phyloP scores from a whole-genome alignment of 768 basidiomycete genomes.

The Phlebiopsis flavidoalba region DNA sequence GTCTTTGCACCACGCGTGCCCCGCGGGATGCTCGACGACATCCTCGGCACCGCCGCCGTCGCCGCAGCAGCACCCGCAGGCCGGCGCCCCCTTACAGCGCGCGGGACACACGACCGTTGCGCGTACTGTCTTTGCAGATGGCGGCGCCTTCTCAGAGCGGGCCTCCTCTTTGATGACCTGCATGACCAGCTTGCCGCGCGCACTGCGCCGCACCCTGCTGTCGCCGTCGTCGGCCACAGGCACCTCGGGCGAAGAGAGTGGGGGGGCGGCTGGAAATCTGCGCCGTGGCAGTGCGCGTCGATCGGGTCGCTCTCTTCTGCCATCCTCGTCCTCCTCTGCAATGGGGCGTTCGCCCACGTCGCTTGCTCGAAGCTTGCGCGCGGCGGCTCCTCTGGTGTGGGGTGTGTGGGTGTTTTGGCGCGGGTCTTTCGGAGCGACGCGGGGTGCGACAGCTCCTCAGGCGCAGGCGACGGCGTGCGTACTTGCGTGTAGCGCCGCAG shows the following conservation, averaged over 20 bases:
- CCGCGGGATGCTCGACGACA: conserved; percentile 1
- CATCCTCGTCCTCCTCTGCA: conserved; percentile 1
- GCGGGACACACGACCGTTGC: conserved; percentile 5
- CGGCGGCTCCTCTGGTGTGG: conserved; percentile 11
- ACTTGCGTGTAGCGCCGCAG: conserved; percentile 22
- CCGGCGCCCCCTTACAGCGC: not conserved
- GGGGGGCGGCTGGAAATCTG: too few relatives aligned
- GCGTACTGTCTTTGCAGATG: not conserved
- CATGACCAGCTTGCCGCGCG: conserved; percentile 17
- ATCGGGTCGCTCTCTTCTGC: conserved; percentile 14
- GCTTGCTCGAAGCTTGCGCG: conserved; percentile 13
- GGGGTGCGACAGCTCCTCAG: not conserved
- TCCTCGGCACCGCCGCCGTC: conserved; percentile 7
- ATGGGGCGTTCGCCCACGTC: conserved; percentile 14
- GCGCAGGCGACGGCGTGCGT: conserved; percentile 15
- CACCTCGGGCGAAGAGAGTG: too few relatives aligned
- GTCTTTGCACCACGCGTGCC: conserved; percentile 18
- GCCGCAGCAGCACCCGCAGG: conserved; percentile 9
- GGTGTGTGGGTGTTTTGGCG: conserved; percentile 9
- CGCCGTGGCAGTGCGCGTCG: conserved; percentile 14
- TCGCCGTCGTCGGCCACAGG: conserved; percentile 6
- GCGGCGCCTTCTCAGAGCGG: not conserved
- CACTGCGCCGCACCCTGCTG: conserved; percentile 17
- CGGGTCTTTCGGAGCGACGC: not conserved
- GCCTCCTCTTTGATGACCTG: conserved; percentile 16